A percentile compares a stretch with the other conserved stretches of the same genome.
These are phyloP conservation scores for Pseudoscleropodium purum DNA, from an alignment of 225 moss, liverwort and hornwort species.

Conservation along the genomic window DNA sequence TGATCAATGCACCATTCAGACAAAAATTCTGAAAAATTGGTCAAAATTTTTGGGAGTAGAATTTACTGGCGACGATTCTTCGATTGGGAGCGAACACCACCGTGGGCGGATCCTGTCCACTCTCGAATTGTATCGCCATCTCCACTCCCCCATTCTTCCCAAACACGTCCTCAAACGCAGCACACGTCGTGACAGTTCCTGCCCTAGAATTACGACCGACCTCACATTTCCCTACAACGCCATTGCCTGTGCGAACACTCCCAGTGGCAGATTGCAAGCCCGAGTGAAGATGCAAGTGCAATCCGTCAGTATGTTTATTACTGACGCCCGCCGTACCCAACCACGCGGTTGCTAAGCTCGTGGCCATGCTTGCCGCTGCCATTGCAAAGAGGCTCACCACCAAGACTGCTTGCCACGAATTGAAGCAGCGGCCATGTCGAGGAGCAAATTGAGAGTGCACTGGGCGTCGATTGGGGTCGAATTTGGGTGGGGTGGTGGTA, in stretches of 20 bases:
- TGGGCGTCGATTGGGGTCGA: background rate
- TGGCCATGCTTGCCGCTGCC: background rate
- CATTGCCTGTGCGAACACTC: background rate
- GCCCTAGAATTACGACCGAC: background rate
- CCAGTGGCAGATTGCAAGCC: background rate
- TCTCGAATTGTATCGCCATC: slow-evolving; percentile 25
- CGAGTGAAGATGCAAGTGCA: background rate
- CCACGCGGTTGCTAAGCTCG: background rate
- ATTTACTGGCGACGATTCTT: slow-evolving; percentile 37
- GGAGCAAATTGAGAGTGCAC: background rate
- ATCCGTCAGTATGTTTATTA: background rate
- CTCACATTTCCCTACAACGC: background rate
- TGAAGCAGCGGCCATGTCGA: background rate
- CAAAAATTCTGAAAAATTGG: background rate
- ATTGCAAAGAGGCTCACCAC: background rate
- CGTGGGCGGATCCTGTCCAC: slow-evolving; percentile 30
- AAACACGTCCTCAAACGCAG: background rate
- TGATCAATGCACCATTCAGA: background rate
- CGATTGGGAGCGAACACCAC: slow-evolving; percentile 31
- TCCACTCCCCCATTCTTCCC: background rate
- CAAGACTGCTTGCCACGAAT: background rate
- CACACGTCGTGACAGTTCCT: background rate
- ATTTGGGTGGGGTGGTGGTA: background rate
- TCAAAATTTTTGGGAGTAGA: background rate
- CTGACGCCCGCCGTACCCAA: background rate